These are phyloP conservation scores for Omphalea diandra DNA, from an alignment of 441 rosid species.

Conservation along the genomic window DNA sequence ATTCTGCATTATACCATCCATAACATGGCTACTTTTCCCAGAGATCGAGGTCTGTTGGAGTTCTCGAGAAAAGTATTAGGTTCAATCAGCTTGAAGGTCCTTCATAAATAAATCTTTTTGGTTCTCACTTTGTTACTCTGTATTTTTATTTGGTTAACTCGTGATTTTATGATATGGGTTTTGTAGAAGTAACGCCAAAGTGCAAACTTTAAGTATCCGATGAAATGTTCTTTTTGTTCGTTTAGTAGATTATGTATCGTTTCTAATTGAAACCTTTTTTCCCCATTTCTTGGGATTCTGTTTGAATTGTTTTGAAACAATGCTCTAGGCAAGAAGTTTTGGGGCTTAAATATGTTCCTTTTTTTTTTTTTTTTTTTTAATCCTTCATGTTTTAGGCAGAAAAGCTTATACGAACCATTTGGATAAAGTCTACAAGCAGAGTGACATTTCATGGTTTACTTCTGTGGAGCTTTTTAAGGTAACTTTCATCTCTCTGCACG, in stretches of 20 bases:
- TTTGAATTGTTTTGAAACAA: neutral
- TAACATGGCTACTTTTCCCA: slow-evolving; percentile 84
- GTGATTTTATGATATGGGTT: neutral
- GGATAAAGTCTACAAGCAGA: slow-evolving; percentile 83
- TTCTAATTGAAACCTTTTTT: too few relatives aligned
- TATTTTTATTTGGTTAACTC: neutral
- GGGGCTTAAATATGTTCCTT: neutral
- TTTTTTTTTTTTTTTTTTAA: too few relatives aligned
- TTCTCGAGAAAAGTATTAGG: slow-evolving; percentile 75
- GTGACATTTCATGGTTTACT: slow-evolving; percentile 95
- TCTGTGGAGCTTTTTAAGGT: slow-evolving; percentile 99
- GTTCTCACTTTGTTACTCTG: neutral
- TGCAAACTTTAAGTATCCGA: neutral
- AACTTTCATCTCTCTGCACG: slow-evolving; percentile 9
- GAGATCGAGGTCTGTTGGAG: slow-evolving; percentile 74
- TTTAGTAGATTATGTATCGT: neutral
- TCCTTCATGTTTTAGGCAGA: slow-evolving; percentile 59
- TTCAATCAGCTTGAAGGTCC: slow-evolving; percentile 81
- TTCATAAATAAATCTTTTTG: neutral
- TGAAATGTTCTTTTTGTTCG: neutral
- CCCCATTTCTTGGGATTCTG: neutral
- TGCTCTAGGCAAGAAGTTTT: neutral
- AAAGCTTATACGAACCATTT: slow-evolving; percentile 72
- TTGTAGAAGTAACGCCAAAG: neutral
- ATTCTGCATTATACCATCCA: slow-evolving; percentile 69